Evolutionary conservation across 495 filamentous ascomycete genomes (phyloP), one percentile per base, ranked within the genome.

Genomic region (Cercophora scortea): DNA sequence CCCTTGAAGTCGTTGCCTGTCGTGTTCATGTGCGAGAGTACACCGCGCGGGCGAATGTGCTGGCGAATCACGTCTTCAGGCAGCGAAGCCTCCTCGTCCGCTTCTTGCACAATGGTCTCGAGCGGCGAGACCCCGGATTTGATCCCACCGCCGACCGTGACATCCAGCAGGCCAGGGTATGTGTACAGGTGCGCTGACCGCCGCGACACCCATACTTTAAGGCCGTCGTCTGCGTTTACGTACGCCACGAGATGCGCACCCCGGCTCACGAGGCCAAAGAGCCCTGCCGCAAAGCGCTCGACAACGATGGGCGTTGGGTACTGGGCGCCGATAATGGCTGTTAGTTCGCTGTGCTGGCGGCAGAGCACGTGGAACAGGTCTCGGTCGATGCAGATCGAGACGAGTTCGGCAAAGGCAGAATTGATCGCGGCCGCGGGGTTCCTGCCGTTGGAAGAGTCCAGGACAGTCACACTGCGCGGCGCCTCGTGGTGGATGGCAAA

Each of bases 91-190:
- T 84, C 80, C 59, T 84, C 81, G 32, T 62, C 63, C 0, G 77
- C 71, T 52, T 82, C 80, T n/a, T 65, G 63, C 13, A 82, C 55
- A n/a, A 82, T 63, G 49, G 72, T 76, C 1, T 75, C 71, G 13
- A 73, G 59, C 1, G 80, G 76, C 1, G 54, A 56, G 32, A 70
- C 61, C 1, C 68, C 70, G 1, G 70, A 58, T 11, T 61, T 60
- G 4, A 84, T 61, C 10, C 79, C 78, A 8, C 80, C 80, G 6
- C 76, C 81, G 0, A 83, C 81, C 0, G 79, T 74, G 2, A 58
- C 69, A 60, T 84, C 80, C 6, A 85, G 71, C 69, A 71, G 71
- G 6, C 69, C 66, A 1, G 79, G 77, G 47, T 73, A 81, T 0
- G 74, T 79, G 42, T 71, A 71, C 42, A 78, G 68, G 16, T 67